These are phyloP conservation scores for Xerocomellus dryophilus DNA, from an alignment of 768 basidiomycete species.

Conservation along the genomic window DNA sequence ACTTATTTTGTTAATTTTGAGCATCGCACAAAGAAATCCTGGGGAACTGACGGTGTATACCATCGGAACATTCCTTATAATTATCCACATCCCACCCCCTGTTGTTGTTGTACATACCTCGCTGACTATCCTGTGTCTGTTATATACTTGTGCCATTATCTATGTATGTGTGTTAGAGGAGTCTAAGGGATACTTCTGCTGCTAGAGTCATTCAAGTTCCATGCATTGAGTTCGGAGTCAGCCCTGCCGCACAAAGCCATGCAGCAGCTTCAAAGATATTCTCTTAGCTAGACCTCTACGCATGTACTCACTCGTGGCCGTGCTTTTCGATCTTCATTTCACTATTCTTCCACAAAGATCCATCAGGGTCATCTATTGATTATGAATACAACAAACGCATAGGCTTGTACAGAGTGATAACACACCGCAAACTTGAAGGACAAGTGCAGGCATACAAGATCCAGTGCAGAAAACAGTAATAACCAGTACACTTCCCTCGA, in stretches of 20 bases:
- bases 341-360: not conserved
- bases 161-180: slow-evolving; percentile 1
- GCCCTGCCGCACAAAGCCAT: no score
- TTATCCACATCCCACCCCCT: slow-evolving; percentile 2
- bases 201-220: not conserved
- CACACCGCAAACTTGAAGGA: not conserved
- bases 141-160: not conserved
- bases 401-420: slow-evolving; percentile 11
- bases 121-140: not conserved
- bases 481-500: not conserved
- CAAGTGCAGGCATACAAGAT: slow-evolving; percentile 7
- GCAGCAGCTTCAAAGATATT: not conserved
- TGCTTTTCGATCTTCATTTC: no score
- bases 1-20: not conserved
- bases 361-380: slow-evolving; percentile 1
- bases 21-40: not conserved
- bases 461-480: not conserved
- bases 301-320: no score
- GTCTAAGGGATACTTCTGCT: not conserved
- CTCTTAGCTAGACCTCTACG: not conserved
- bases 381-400: slow-evolving; percentile 20
- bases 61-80: slow-evolving; percentile 2
- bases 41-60: slow-evolving; percentile 14
- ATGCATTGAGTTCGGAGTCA: not conserved
- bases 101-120: slow-evolving; percentile 13